Conservation (phyloP, 2,329 filamentous ascomycete species). For the Ophiocordyceps robertsii region DNA sequence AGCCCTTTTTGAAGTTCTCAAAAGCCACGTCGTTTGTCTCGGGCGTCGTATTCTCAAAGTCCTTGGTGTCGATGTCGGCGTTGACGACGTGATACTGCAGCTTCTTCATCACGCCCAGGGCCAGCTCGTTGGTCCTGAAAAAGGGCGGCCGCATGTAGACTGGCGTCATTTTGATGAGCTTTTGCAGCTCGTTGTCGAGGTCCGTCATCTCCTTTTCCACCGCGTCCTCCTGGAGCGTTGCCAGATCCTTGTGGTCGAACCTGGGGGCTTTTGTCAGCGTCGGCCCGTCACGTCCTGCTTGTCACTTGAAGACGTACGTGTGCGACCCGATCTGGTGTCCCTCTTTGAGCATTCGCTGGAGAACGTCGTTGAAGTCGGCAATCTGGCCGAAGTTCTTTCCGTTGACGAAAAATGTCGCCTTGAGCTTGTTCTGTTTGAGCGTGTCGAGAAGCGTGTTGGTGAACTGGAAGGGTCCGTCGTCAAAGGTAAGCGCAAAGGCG, state of each 20-base stretch:
- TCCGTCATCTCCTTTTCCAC: constrained; percentile 17
- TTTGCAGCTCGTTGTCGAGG: constrained; percentile 18
- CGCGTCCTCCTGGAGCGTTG: constrained; percentile 9
- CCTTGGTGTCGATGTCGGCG: constrained; percentile 41
- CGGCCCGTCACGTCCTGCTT: background rate
- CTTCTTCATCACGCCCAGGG: constrained; percentile 13
- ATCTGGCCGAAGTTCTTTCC: constrained; percentile 8
- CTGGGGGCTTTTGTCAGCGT: constrained; percentile 1
- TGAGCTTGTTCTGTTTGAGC: constrained; percentile 10
- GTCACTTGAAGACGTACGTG: constrained; percentile 12
- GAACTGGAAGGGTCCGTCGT: constrained; percentile 23
- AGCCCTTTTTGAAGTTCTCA: constrained; percentile 10
- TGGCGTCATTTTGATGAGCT: constrained; percentile 14
- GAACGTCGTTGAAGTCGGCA: constrained; percentile 3
- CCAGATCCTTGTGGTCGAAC: constrained; percentile 21
- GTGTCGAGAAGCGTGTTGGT: constrained; percentile 19
- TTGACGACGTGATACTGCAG: constrained; percentile 38
- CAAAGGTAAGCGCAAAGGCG: constrained; percentile 22
- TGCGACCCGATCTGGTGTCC: constrained; percentile 43
- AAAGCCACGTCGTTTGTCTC: constrained; percentile 29
- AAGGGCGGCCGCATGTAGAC: constrained; percentile 24
- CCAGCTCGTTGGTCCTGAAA: constrained; percentile 17
- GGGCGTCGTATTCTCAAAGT: constrained; percentile 34
- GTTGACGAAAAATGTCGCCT: constrained; percentile 16
- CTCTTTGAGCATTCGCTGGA: constrained; percentile 26